Conservation (phyloP, 257 asterid species). For the Solanum habrochaites region DNA sequence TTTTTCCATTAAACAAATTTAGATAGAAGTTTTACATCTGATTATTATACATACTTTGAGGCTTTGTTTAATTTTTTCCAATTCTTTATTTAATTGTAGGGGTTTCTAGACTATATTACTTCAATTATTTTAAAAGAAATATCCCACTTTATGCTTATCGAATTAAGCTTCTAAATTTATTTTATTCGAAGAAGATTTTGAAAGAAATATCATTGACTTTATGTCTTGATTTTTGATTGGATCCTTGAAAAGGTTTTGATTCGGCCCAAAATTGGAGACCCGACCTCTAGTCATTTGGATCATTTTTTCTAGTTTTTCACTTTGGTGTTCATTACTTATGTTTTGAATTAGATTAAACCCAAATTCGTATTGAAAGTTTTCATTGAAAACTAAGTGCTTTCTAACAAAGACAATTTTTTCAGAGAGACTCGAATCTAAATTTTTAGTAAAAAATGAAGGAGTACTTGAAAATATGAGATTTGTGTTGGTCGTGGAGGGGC, state of each 20-base stretch:
- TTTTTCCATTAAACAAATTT: background rate
- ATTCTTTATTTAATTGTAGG: background rate
- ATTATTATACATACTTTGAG: background rate
- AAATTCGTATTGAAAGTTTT: background rate
- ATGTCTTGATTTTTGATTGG: background rate
- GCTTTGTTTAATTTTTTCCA: background rate
- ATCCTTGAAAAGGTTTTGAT: background rate
- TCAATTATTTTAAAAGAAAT: background rate
- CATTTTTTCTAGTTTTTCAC: too few relatives aligned
- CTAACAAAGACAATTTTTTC: fast-evolving
- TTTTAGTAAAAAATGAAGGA: background rate
- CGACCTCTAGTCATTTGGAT: background rate
- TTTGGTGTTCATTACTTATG: fast-evolving
- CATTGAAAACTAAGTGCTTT: background rate
- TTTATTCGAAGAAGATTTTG: background rate
- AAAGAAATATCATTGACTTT: background rate
- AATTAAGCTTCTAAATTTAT: background rate
- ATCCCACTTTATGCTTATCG: background rate
- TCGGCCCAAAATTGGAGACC: background rate
- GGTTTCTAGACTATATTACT: background rate
- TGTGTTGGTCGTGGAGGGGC: background rate
- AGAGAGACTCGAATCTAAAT: too few relatives aligned
- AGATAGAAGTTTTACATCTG: background rate
- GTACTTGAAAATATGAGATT: background rate
- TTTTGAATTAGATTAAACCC: background rate